Percentiles rank a stretch among this genome's conserved stretches.
These are phyloP conservation scores for Phialophora tarda DNA, from an alignment of 2,329 filamentous ascomycete species.

Conservation along the genomic window DNA sequence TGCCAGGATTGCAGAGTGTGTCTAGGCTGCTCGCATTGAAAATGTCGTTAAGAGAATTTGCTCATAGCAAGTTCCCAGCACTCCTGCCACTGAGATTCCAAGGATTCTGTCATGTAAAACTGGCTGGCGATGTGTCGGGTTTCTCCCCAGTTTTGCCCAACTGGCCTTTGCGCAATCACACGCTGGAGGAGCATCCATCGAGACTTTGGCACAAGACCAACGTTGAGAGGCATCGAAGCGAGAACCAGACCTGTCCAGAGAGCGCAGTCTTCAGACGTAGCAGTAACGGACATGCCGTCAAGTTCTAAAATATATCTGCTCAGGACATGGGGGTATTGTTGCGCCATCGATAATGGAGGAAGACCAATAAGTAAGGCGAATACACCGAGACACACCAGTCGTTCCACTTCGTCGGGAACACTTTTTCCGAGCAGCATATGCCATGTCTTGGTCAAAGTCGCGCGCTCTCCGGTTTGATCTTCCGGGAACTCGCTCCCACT, in stretches of 20 bases:
- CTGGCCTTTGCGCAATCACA: background rate
- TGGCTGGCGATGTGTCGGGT: background rate
- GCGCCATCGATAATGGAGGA: background rate
- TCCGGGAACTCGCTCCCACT: background rate
- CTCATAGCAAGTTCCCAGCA: background rate
- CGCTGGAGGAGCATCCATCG: background rate
- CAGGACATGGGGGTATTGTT: background rate
- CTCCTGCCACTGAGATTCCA: background rate
- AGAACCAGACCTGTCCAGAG: background rate
- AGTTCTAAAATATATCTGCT: background rate
- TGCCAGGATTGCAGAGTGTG: background rate
- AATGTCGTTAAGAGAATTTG: background rate
- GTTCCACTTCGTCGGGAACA: background rate
- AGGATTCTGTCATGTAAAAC: background rate
- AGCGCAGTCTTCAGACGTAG: background rate
- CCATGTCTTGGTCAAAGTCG: background rate
- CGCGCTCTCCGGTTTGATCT: background rate
- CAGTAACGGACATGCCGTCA: background rate
- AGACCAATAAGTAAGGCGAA: background rate
- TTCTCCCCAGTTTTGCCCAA: background rate
- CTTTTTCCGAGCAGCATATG: background rate
- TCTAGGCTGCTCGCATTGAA: background rate
- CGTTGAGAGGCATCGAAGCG: background rate
- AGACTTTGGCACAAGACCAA: background rate
- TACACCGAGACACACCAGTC: background rate